These are phyloP conservation scores for Incumbomyces delicatus DNA, from an alignment of 2,329 filamentous ascomycete species.

Conservation along the genomic window DNA sequence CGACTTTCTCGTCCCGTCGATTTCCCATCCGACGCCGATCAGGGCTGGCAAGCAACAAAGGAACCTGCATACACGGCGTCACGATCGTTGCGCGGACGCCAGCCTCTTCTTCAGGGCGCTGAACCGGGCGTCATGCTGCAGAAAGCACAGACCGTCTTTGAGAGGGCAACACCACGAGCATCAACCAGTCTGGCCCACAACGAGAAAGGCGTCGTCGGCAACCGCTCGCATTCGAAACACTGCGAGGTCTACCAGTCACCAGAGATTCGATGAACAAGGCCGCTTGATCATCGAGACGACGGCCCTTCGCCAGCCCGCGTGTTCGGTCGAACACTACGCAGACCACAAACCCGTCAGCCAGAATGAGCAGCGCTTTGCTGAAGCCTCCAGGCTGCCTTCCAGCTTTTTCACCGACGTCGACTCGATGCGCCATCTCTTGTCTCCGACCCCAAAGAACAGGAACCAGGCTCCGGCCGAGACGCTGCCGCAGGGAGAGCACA, in stretches of 20 bases:
- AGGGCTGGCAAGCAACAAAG: not conserved
- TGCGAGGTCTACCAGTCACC: not conserved
- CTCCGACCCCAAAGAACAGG: not conserved
- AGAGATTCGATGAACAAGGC: constrained; percentile 4
- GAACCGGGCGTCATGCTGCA: not conserved
- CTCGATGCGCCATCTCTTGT: constrained; percentile 10
- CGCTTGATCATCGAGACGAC: constrained; percentile 5
- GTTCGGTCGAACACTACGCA: not conserved
- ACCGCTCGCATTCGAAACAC: not conserved
- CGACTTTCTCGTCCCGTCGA: constrained; percentile 16
- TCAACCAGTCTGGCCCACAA: not conserved
- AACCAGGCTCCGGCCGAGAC: not conserved
- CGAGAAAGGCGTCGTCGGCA: not conserved
- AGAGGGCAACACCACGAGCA: not conserved
- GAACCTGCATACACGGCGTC: not conserved
- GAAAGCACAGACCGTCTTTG: not conserved
- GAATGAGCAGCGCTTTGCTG: constrained; percentile 15
- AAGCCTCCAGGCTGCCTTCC: constrained; percentile 12
- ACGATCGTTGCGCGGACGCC: not conserved
- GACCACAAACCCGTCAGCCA: constrained; percentile 12
- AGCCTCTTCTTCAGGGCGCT: constrained; percentile 2
- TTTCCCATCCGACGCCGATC: not conserved
- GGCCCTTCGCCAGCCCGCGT: constrained; percentile 1
- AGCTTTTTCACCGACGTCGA: constrained; percentile 18
- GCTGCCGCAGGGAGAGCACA: constrained; percentile 16